These are phyloP conservation scores for Buddleja alternifolia DNA, from an alignment of 257 asterid genomes.

Conservation along the genomic window DNA sequence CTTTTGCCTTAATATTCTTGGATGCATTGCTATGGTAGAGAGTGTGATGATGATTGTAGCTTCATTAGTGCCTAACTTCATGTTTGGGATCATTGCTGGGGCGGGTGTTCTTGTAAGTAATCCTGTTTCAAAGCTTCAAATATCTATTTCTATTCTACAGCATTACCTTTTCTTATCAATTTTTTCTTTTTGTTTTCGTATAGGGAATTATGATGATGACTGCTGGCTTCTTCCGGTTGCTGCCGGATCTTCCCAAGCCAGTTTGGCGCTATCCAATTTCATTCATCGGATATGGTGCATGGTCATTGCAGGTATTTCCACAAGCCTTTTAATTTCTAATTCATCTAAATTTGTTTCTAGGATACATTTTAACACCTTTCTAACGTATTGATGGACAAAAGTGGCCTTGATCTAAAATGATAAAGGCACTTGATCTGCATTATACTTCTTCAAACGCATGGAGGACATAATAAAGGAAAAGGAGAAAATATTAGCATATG, in stretches of 20 bases:
- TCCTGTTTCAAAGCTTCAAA: neutral
- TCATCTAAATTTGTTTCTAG: neutral
- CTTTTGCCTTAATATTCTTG: constrained; percentile 77
- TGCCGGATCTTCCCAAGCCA: constrained; percentile 79
- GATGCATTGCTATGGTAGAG: constrained; percentile 88
- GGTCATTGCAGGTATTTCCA: constrained; percentile 79
- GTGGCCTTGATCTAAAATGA: too few species aligned
- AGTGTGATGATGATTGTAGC: constrained; percentile 97
- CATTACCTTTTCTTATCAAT: neutral
- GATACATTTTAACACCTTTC: too few species aligned
- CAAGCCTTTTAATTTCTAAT: neutral
- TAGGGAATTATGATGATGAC: constrained; percentile 99
- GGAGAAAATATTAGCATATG: too few species aligned
- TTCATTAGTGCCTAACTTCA: constrained; percentile 84
- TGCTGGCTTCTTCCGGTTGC: constrained; percentile 90
- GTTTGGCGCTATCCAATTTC: constrained; percentile 93
- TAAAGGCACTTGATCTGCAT: too few species aligned
- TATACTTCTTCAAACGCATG: too few species aligned
- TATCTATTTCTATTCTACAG: neutral
- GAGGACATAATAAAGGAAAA: too few species aligned
- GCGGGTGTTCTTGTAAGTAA: constrained; percentile 90
- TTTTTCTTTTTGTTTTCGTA: neutral
- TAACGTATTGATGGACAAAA: too few species aligned
- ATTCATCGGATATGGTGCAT: constrained; percentile 77
- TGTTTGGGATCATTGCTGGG: constrained; percentile 91